Evolutionary conservation across 148 eudicot species (phyloP), one percentile per base, ranked within the genome.

Genomic region (Rhododendron williamsianum): DNA sequence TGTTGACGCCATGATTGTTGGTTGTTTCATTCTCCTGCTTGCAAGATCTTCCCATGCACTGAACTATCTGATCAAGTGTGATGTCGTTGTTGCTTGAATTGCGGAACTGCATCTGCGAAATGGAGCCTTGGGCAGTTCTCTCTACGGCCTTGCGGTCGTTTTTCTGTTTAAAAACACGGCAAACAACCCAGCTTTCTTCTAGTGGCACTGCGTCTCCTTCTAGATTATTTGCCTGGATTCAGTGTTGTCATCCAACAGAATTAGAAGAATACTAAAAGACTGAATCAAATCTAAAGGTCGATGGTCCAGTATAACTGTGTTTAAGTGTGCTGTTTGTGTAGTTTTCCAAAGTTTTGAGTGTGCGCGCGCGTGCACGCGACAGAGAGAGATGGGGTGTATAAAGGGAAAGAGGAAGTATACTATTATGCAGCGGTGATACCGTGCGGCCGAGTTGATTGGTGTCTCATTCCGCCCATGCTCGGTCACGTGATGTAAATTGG

Each of bases 101-200:
- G 3, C 19, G 65, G 45, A 85, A 76, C 33, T 71, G 45, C 19
- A 30, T 72, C 60, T 69, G 74, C 8, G 82, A 58, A 23, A 73
- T 85, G 56, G 88, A 73, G 76, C 84, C 76, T 23, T 72, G 87
- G 19, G 90, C 83, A 71, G 76, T 71, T n/a, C 87, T 87, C 65
- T 84, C 88, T 2, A 88, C 84, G 10, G 85, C 87, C 76, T 86
- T 90, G 81, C 87, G 88, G 82, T 91, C 88, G 49, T 90, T 91
- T 77, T 90, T 92, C 92, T 92, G 90, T 69, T 86, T 90, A 83
- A 92, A 92, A 46, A 92, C 87, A 1, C 92, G 91, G 80, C 93
- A 92, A 33, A 92, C 92, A 58, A 92, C 93, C 92, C 93, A 92
- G 12, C 93, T 91, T 41, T 90, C 91, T 76, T 91, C 91, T 4